Conservation (phyloP, 306 rosid genomes). For the Citrullus mucosospermus region DNA sequence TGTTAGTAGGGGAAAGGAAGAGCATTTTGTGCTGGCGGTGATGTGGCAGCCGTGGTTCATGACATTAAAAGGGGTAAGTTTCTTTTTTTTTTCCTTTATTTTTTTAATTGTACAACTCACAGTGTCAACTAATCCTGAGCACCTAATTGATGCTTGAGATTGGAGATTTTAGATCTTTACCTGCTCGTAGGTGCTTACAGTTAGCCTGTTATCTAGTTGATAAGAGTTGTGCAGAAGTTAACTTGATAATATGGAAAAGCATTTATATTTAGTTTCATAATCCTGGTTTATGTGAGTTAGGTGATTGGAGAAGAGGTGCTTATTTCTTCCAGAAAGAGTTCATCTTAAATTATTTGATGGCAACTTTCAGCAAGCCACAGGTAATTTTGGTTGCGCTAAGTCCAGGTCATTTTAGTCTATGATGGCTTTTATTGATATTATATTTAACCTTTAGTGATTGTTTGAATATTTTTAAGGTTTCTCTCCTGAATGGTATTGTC, state of each 20-base stretch:
- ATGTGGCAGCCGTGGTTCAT: slow-evolving; percentile 60
- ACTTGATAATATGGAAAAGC: background rate
- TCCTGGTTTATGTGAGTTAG: slow-evolving; percentile 24
- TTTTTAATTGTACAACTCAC: background rate
- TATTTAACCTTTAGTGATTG: background rate
- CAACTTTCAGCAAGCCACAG: slow-evolving; percentile 86
- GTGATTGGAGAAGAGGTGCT: slow-evolving; percentile 65
- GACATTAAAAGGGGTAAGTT: slow-evolving; percentile 26
- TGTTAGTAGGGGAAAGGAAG: slow-evolving; percentile 74
- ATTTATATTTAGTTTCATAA: slow-evolving; percentile 3
- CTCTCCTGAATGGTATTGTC: slow-evolving; percentile 81
- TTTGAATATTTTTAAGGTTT: slow-evolving; percentile 45
- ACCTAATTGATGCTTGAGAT: background rate
- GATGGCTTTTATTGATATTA: background rate
- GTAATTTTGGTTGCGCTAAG: slow-evolving; percentile 22
- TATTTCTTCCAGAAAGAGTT: slow-evolving; percentile 41
- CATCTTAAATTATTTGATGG: slow-evolving; percentile 65
- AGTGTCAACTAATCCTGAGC: background rate
- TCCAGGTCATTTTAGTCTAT: background rate
- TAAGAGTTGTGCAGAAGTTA: slow-evolving; percentile 7
- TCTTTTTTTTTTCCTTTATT: background rate
- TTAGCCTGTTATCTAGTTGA: background rate
- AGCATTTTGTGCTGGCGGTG: slow-evolving; percentile 98
- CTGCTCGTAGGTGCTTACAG: background rate
- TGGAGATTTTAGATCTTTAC: background rate